A percentile compares a stretch with the other conserved stretches of the same genome.
These are phyloP conservation scores for Orychophragmus violaceus DNA, from an alignment of 345 rosid genomes.

Conservation along the genomic window DNA sequence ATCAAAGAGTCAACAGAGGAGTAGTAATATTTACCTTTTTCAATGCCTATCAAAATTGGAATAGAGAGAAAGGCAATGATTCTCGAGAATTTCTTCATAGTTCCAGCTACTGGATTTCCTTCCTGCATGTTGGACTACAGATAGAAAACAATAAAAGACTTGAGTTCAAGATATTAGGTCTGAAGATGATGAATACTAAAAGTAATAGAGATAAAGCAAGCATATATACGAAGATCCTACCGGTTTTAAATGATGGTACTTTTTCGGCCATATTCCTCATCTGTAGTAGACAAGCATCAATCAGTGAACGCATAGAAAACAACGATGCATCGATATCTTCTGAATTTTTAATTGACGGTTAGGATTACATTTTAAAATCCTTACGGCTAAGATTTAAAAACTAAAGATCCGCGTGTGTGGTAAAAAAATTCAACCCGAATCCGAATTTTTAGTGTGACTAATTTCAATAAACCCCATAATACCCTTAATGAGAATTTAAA, in stretches of 20 bases:
- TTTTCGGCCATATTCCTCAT: slow-evolving; percentile 69
- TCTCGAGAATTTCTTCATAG: slow-evolving; percentile 57
- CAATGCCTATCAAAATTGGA: slow-evolving; percentile 51
- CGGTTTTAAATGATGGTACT: slow-evolving; percentile 60
- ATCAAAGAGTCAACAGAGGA: not conserved
- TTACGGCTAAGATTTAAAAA: no score
- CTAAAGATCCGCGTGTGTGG: no score
- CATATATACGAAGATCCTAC: slow-evolving; percentile 25
- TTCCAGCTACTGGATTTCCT: slow-evolving; percentile 53
- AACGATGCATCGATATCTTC: no score
- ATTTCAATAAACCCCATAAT: no score
- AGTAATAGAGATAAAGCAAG: no score
- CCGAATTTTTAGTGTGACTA: no score
- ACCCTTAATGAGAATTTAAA: no score
- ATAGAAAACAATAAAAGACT: not conserved
- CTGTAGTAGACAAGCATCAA: slow-evolving; percentile 29
- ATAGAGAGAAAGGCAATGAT: slow-evolving; percentile 41
- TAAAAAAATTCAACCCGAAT: no score
- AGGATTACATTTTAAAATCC: no score
- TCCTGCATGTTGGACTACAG: slow-evolving; percentile 50
- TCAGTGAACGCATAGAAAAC: not conserved
- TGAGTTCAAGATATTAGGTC: not conserved
- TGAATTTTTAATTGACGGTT: no score
- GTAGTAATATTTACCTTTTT: slow-evolving; percentile 27
- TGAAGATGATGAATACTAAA: no score